Evolutionary conservation across 768 basidiomycete species (phyloP).

Genomic region (Termitomyces sp.): DNA sequence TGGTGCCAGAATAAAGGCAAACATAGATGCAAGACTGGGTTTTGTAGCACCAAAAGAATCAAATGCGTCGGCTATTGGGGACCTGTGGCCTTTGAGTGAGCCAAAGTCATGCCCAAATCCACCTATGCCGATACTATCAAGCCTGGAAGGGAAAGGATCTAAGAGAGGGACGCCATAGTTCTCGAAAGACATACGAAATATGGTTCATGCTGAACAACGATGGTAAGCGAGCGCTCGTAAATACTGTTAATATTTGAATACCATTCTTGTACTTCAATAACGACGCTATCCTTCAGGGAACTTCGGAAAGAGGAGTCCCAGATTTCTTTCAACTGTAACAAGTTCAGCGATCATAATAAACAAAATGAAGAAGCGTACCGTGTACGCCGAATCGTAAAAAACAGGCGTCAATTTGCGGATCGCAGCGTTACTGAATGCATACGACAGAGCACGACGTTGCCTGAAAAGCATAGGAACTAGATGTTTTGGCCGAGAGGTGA

Average conservation of each 20-base stretch:
- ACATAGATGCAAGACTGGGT: conserved; percentile 9
- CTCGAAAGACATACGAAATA: conserved; percentile 27
- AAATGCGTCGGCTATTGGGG: conserved; percentile 26
- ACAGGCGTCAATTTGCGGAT: conserved; percentile 30
- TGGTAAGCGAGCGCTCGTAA: background rate
- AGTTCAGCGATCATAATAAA: background rate
- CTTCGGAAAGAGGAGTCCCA: conserved; percentile 21
- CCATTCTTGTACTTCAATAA: conserved; percentile 42
- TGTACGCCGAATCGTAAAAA: conserved; percentile 20
- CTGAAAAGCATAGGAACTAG: conserved; percentile 12
- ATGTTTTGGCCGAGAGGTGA: background rate
- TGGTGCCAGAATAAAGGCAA: conserved; percentile 17
- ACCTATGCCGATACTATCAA: conserved; percentile 45
- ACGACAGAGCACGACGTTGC: conserved; percentile 33
- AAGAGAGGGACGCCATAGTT: background rate
- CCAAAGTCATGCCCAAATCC: conserved; percentile 48
- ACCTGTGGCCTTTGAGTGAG: conserved; percentile 33
- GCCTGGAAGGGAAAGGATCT: conserved; percentile 18
- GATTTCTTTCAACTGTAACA: conserved; percentile 20
- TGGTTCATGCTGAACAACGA: conserved; percentile 30
- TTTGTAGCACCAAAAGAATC: conserved; percentile 21
- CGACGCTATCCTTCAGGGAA: conserved; percentile 11
- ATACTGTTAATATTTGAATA: conserved; percentile 3
- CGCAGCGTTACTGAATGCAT: conserved; percentile 35
- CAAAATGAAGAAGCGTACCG: background rate